phyloP scores from a whole-genome alignment of 2,329 filamentous ascomycete species.

The Thielaviopsis populi region DNA sequence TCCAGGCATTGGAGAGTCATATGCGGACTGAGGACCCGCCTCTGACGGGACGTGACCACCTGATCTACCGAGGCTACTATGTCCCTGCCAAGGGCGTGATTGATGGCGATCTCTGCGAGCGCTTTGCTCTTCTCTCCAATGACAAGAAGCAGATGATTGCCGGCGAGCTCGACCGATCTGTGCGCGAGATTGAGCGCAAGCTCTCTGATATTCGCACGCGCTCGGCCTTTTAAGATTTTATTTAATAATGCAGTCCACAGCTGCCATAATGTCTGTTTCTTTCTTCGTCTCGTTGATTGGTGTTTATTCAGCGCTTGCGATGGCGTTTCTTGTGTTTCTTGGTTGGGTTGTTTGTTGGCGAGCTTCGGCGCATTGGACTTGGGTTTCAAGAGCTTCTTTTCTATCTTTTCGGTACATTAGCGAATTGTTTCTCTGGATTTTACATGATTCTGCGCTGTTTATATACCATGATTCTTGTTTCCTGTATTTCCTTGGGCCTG shows the following conservation, averaged over 20 bases:
- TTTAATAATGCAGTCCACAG: slow-evolving; percentile 18
- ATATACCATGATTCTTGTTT: slow-evolving; percentile 11
- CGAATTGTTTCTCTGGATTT: slow-evolving; percentile 7
- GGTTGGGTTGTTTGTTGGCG: slow-evolving; percentile 13
- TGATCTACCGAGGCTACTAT: slow-evolving; percentile 93
- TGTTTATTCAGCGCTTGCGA: slow-evolving; percentile 6
- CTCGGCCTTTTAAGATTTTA: slow-evolving; percentile 40
- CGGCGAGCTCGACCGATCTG: slow-evolving; percentile 75
- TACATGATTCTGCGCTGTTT: slow-evolving; percentile 8
- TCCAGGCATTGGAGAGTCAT: slow-evolving; percentile 83
- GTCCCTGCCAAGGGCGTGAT: slow-evolving; percentile 92
- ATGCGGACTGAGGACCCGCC: slow-evolving; percentile 76
- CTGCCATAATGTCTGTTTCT: neutral
- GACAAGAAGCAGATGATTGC: slow-evolving; percentile 95
- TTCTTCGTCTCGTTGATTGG: neutral
- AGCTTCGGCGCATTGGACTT: slow-evolving; percentile 10
- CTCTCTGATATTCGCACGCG: slow-evolving; percentile 55
- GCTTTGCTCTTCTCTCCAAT: slow-evolving; percentile 66
- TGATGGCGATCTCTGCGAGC: slow-evolving; percentile 90
- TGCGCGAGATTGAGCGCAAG: slow-evolving; percentile 90
- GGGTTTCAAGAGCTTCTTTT: slow-evolving; percentile 6
- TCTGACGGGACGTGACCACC: slow-evolving; percentile 78
- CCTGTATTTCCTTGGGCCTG: neutral
- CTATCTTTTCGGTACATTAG: neutral
- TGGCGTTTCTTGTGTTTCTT: slow-evolving; percentile 6